Conservation (phyloP, 768 basidiomycete species). For the Punctularia strigosozonata region DNA sequence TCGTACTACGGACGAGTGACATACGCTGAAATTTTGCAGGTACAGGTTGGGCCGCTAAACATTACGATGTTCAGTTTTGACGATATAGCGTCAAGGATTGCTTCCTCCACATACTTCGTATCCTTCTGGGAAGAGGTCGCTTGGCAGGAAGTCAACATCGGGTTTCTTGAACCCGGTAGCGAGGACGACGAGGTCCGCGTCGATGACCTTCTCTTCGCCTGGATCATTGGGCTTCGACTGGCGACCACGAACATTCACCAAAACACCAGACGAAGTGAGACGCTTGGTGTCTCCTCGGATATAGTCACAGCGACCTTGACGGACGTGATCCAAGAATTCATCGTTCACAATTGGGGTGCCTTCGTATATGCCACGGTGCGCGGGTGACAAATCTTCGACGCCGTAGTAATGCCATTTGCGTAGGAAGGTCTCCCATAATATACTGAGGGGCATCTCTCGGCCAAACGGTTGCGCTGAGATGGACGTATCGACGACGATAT, state of each 20-base stretch:
- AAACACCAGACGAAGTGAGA: slow-evolving; percentile 25
- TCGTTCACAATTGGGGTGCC: slow-evolving; percentile 42
- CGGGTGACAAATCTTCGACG: slow-evolving; percentile 31
- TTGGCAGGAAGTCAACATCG: slow-evolving; percentile 29
- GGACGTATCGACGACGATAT: slow-evolving; percentile 34
- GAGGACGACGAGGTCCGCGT: slow-evolving; percentile 36
- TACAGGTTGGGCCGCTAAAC: slow-evolving; percentile 39
- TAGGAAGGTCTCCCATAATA: slow-evolving; percentile 35
- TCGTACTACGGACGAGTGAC: no score
- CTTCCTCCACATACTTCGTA: slow-evolving; percentile 23
- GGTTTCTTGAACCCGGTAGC: slow-evolving; percentile 44
- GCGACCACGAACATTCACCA: slow-evolving; percentile 25
- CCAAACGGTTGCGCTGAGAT: slow-evolving; percentile 42
- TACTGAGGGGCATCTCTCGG: slow-evolving; percentile 38
- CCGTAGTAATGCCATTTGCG: slow-evolving; percentile 31
- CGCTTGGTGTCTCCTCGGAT: slow-evolving; percentile 33
- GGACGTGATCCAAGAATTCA: slow-evolving; percentile 34
- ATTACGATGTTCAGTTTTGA: no score
- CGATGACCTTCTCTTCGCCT: slow-evolving; percentile 20
- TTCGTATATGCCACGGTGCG: slow-evolving; percentile 30
- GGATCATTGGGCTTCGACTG: slow-evolving; percentile 21
- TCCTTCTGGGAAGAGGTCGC: slow-evolving; percentile 37
- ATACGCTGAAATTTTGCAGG: slow-evolving; percentile 45
- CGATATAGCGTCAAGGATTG: background rate
- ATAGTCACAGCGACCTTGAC: slow-evolving; percentile 29